Evolutionary conservation across 169 alveolate genomes (phyloP).

Genomic region (Plasmodium coatneyi): DNA sequence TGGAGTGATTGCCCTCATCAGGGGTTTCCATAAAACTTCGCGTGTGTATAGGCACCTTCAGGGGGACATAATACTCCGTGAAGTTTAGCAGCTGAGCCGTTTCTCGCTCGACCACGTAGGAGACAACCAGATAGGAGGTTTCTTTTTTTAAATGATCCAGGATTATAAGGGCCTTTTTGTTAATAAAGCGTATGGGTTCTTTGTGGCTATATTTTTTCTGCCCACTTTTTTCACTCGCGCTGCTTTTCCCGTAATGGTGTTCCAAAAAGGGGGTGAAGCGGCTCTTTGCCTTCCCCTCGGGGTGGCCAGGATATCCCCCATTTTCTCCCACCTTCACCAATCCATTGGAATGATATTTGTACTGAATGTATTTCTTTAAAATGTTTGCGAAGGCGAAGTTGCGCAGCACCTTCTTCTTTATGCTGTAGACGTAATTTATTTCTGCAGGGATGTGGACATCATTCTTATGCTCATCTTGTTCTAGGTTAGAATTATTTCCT

Average conservation of each 20-base stretch:
- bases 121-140: background rate
- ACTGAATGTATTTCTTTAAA: constrained; percentile 13
- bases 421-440: background rate
- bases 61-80: background rate
- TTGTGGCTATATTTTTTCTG: background rate
- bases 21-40: background rate
- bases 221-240: background rate
- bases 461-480: background rate
- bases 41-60: background rate
- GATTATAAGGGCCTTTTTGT: constrained; percentile 6
- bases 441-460: background rate
- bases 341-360: constrained; percentile 2
- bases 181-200: background rate
- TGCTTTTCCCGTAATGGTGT: background rate
- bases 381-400: background rate
- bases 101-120: background rate
- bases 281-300: background rate
- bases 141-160: constrained; percentile 22
- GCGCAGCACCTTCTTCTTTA: background rate
- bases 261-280: constrained; percentile 6
- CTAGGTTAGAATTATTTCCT: background rate
- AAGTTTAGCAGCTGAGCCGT: background rate
- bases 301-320: background rate
- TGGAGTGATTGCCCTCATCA: background rate
- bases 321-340: background rate